A percentile compares a stretch with the other conserved stretches of the same genome.
Conservation (phyloP, 371 early-diverging fungal genomes). For the Mortierella sp. region DNA sequence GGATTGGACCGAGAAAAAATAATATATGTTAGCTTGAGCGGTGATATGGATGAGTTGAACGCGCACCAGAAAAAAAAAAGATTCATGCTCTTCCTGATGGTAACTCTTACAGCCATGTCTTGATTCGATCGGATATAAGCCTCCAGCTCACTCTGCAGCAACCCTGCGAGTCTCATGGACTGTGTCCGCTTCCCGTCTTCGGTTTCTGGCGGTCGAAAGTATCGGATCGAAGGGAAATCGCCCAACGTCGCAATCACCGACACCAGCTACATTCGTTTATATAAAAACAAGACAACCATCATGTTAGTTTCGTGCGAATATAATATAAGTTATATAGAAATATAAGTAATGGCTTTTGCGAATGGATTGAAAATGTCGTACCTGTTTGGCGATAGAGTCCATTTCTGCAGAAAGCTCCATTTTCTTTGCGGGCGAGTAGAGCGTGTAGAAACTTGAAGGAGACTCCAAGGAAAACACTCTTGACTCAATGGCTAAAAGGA, state of each 20-base stretch:
- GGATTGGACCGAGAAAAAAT: constrained; percentile 15
- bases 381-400: constrained; percentile 77
- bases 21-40: background rate
- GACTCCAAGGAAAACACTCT: constrained; percentile 85
- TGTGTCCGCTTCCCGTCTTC: constrained; percentile 75
- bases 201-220: constrained; percentile 80
- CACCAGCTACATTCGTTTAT: constrained; percentile 60
- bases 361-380: constrained; percentile 23
- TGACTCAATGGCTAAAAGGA: constrained; percentile 78
- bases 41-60: background rate
- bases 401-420: constrained; percentile 69
- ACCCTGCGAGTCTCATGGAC: constrained; percentile 72
- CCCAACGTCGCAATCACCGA: constrained; percentile 85
- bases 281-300: background rate
- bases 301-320: background rate
- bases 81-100: background rate
- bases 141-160: constrained; percentile 82
- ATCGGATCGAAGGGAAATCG: constrained; percentile 90
- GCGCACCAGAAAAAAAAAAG: too few relatives aligned
- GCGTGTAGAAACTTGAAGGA: constrained; percentile 73
- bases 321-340: background rate
- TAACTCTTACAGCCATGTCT: constrained; percentile 70
- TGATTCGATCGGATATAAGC: constrained; percentile 67
- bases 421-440: constrained; percentile 66
- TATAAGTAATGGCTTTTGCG: background rate